A percentile compares a stretch with the other conserved stretches of the same genome.
Evolutionary conservation across 2,329 filamentous ascomycete species (phyloP).

Genomic region (Diaporthe sp.): DNA sequence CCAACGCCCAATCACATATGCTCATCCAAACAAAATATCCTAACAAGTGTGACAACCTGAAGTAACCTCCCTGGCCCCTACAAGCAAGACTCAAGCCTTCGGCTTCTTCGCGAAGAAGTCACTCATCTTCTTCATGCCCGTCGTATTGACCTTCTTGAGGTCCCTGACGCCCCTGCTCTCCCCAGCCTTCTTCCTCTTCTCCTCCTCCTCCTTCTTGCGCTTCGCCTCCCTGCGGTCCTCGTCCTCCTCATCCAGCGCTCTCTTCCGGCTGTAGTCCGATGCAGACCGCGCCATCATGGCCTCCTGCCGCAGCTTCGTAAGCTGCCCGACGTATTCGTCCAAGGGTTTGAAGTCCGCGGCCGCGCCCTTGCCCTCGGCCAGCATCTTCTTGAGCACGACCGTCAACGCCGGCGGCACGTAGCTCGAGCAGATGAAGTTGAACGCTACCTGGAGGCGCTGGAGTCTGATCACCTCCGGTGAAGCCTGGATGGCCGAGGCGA

Average conservation of each 20-base stretch:
- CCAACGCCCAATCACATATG: slow-evolving; percentile 27
- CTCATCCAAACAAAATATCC: slow-evolving; percentile 29
- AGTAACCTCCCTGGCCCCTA: slow-evolving; percentile 33
- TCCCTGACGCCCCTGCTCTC: slow-evolving; percentile 84
- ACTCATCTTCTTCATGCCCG: slow-evolving; percentile 97
- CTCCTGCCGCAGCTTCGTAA: slow-evolving; percentile 79
- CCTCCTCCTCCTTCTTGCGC: slow-evolving; percentile 88
- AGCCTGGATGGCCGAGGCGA: slow-evolving; percentile 60
- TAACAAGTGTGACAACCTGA: slow-evolving; percentile 10
- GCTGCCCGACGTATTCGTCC: slow-evolving; percentile 75
- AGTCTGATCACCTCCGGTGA: slow-evolving; percentile 67
- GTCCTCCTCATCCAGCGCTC: slow-evolving; percentile 76
- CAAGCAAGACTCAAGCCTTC: slow-evolving; percentile 36
- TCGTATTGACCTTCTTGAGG: slow-evolving; percentile 90
- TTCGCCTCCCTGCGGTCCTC: slow-evolving; percentile 83
- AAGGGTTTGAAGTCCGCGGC: slow-evolving; percentile 79
- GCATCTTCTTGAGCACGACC: slow-evolving; percentile 56
- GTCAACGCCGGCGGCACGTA: slow-evolving; percentile 69
- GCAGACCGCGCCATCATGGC: slow-evolving; percentile 77
- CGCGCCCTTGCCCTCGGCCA: slow-evolving; percentile 49
- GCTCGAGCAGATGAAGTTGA: slow-evolving; percentile 74
- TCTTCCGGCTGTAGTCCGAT: slow-evolving; percentile 80
- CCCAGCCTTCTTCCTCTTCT: slow-evolving; percentile 82
- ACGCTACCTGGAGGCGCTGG: slow-evolving; percentile 74
- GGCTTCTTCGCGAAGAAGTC: slow-evolving; percentile 87